phyloP scores from a whole-genome alignment of 805 yeast genomes.

The Ogataea nakhonphanomensis region DNA sequence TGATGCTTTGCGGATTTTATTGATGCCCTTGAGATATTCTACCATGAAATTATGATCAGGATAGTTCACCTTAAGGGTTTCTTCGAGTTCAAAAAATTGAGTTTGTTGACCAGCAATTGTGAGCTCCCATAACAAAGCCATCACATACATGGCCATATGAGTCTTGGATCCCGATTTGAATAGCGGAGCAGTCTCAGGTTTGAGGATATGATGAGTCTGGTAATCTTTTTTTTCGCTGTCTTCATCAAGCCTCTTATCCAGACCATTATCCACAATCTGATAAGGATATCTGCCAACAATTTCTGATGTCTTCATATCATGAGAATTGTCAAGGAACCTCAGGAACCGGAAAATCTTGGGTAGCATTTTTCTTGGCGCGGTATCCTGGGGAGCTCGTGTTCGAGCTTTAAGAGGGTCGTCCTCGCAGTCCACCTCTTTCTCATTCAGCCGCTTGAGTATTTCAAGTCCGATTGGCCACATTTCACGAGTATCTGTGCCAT shows the following conservation, averaged over 20 bases:
- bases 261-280: slow-evolving; percentile 18
- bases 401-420: slow-evolving; percentile 5
- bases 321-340: slow-evolving; percentile 16
- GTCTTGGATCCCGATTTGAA: slow-evolving; percentile 34
- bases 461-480: slow-evolving; percentile 67
- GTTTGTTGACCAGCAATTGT: slow-evolving; percentile 35
- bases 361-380: slow-evolving; percentile 9
- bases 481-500: slow-evolving; percentile 48
- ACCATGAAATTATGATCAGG: slow-evolving; percentile 45
- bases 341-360: slow-evolving; percentile 19
- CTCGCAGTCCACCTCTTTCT: slow-evolving; percentile 13
- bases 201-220: slow-evolving; percentile 8
- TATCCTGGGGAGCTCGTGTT: background rate
- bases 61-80: slow-evolving; percentile 38
- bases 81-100: slow-evolving; percentile 34
- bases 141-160: slow-evolving; percentile 39
- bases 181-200: slow-evolving; percentile 15
- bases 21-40: slow-evolving; percentile 33
- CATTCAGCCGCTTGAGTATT: slow-evolving; percentile 37
- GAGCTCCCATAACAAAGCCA: slow-evolving; percentile 41
- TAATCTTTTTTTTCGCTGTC: slow-evolving; percentile 12
- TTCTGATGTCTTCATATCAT: slow-evolving; percentile 11
- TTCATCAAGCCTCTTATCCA: slow-evolving; percentile 8
- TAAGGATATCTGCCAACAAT: slow-evolving; percentile 17
- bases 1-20: slow-evolving; percentile 19